These are phyloP conservation scores for Metschnikowia proteae DNA, from an alignment of 805 yeast species.

Conservation along the genomic window DNA sequence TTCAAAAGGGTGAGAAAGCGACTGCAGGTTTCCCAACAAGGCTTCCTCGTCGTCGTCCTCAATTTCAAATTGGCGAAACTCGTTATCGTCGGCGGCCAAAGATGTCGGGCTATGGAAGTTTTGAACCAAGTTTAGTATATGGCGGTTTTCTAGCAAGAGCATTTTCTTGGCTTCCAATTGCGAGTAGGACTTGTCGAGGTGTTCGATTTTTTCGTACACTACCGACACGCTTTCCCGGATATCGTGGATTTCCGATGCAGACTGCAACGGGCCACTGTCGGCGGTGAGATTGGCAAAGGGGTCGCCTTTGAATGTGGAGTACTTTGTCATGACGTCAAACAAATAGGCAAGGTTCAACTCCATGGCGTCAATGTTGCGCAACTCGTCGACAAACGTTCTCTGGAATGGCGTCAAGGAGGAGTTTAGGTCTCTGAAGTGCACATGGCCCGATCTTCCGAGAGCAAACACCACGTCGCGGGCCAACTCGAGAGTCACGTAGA, in stretches of 20 bases:
- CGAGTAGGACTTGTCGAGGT: constrained; percentile 34
- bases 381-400: constrained; percentile 41
- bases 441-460: constrained; percentile 37
- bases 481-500: constrained; percentile 45
- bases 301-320: constrained; percentile 26
- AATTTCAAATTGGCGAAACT: constrained; percentile 20
- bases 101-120: constrained; percentile 29
- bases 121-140: constrained; percentile 30
- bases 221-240: constrained; percentile 23
- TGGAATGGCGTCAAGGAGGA: constrained; percentile 43
- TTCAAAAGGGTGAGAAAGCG: constrained; percentile 20
- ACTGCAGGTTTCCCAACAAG: constrained; percentile 22
- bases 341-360: constrained; percentile 30
- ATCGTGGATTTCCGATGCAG: constrained; percentile 34
- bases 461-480: constrained; percentile 40
- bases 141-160: constrained; percentile 32
- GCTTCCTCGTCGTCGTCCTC: constrained; percentile 28
- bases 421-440: constrained; percentile 49
- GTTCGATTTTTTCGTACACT: constrained; percentile 31
- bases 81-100: constrained; percentile 13
- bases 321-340: constrained; percentile 28
- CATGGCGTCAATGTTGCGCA: constrained; percentile 34
- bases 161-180: constrained; percentile 23
- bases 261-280: constrained; percentile 45
- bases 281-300: constrained; percentile 31